Evolutionary conservation across 768 basidiomycete genomes (phyloP).

Genomic region (Gymnopilus junonius): DNA sequence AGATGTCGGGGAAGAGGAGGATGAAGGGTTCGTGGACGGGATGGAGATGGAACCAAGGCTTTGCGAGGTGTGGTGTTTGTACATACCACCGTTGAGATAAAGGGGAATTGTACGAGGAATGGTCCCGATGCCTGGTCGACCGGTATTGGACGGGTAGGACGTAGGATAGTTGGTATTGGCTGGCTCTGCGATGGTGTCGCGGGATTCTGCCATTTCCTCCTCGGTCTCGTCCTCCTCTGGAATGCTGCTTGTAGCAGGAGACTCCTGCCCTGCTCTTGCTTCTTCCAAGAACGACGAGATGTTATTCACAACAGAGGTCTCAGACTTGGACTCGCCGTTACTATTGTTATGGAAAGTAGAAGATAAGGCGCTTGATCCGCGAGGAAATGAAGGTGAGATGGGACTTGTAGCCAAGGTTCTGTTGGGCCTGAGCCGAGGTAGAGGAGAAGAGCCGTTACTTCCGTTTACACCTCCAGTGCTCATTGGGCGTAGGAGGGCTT

Average conservation of each 20-base stretch:
- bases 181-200: constrained; percentile 1
- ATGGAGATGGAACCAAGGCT: constrained; percentile 26
- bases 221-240: constrained; percentile 4
- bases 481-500: constrained; percentile 14
- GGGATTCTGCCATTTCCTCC: constrained; percentile 8
- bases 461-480: constrained; percentile 18
- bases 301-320: constrained; percentile 1
- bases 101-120: constrained; percentile 62
- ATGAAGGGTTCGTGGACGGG: not conserved
- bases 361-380: constrained; percentile 7
- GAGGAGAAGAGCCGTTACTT: constrained; percentile 12
- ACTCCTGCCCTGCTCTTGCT: constrained; percentile 19
- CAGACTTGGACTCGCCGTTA: not conserved
- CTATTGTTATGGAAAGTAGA: not conserved
- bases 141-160: constrained; percentile 45
- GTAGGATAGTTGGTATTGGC: not conserved
- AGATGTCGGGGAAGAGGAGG: constrained; percentile 4
- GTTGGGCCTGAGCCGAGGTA: constrained; percentile 29
- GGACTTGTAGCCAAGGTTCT: constrained; percentile 36
- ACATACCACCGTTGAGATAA: constrained; percentile 31
- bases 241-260: not conserved
- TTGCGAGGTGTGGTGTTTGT: constrained; percentile 21
- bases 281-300: constrained; percentile 15
- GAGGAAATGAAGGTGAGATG: constrained; percentile 34
- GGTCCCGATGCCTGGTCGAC: constrained; percentile 47